These are phyloP conservation scores for Candida sakaeoensis DNA, from an alignment of 805 yeast species.

Conservation along the genomic window DNA sequence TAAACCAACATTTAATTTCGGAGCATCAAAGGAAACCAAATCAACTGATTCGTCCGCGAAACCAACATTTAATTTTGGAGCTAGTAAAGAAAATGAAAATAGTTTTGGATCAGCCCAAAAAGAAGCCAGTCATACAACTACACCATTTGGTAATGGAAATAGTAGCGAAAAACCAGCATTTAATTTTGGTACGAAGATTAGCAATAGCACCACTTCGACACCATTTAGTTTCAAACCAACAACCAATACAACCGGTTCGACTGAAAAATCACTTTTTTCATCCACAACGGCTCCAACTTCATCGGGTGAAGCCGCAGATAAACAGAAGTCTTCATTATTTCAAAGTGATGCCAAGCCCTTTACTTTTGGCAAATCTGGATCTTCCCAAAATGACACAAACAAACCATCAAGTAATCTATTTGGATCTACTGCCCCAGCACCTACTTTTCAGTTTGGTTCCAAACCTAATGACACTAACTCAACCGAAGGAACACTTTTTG, in stretches of 20 bases:
- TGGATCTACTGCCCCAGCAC: conserved; percentile 8
- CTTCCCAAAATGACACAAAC: neutral
- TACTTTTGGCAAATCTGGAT: conserved; percentile 8
- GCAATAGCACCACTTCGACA: conserved; percentile 1
- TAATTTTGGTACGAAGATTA: conserved; percentile 18
- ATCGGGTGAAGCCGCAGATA: neutral
- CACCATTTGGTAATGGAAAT: neutral
- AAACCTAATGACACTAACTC: conserved; percentile 7
- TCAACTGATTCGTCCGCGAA: conserved; percentile 11
- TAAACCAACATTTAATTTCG: conserved; percentile 2
- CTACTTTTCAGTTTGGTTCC: conserved; percentile 17
- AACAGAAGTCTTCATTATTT: conserved; percentile 1
- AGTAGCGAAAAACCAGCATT: conserved; percentile 20
- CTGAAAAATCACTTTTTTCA: conserved; percentile 15
- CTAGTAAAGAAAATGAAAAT: too few species aligned
- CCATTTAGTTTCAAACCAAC: conserved; percentile 3
- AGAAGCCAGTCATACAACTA: neutral
- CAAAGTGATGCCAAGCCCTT: neutral
- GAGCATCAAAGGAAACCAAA: neutral
- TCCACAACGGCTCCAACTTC: too few species aligned
- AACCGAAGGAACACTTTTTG: too few species aligned
- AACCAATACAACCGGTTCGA: neutral
- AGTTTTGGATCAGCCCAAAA: too few species aligned
- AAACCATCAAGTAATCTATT: neutral
- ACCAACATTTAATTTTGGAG: conserved; percentile 19